Evolutionary conservation across 2,329 filamentous ascomycete genomes (phyloP).

Genomic region (Phyllosticta citrichinensis): DNA sequence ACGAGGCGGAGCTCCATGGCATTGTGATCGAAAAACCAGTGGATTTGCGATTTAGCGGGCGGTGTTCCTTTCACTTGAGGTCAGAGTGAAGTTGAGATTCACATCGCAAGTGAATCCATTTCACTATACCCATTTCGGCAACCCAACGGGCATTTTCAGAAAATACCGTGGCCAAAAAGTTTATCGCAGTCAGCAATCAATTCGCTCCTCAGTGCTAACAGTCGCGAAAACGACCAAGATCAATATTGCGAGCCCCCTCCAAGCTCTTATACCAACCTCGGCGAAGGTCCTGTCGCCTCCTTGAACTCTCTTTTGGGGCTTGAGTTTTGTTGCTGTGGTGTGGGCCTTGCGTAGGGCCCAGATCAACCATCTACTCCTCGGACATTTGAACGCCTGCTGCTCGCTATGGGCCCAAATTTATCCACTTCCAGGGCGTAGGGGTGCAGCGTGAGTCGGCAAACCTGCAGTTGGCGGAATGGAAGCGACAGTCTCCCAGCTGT

Average conservation of each 20-base stretch:
- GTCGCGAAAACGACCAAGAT: too few species aligned
- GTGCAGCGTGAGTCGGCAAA: neutral
- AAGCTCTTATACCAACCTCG: too few species aligned
- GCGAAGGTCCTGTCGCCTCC: too few species aligned
- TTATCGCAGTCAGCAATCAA: neutral
- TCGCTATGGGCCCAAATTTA: too few species aligned
- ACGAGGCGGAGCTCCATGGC: neutral
- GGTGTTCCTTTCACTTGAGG: neutral
- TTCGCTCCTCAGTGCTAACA: neutral
- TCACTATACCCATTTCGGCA: neutral
- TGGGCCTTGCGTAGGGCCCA: too few species aligned
- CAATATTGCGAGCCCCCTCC: too few species aligned
- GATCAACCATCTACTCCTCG: too few species aligned
- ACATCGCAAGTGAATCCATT: neutral
- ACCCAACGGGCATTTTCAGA: neutral
- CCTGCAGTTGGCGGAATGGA: neutral
- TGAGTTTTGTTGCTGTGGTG: too few species aligned
- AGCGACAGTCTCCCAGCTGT: neutral
- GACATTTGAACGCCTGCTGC: too few species aligned
- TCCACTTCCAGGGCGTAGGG: neutral
- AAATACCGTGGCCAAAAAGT: neutral
- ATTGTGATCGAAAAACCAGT: neutral
- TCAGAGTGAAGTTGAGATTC: neutral
- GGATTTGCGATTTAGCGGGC: neutral
- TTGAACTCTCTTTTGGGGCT: too few species aligned